Percentiles rank a stretch among this genome's conserved stretches.
Conservation (phyloP, 495 filamentous ascomycete species). For the Penicillium taxi region DNA sequence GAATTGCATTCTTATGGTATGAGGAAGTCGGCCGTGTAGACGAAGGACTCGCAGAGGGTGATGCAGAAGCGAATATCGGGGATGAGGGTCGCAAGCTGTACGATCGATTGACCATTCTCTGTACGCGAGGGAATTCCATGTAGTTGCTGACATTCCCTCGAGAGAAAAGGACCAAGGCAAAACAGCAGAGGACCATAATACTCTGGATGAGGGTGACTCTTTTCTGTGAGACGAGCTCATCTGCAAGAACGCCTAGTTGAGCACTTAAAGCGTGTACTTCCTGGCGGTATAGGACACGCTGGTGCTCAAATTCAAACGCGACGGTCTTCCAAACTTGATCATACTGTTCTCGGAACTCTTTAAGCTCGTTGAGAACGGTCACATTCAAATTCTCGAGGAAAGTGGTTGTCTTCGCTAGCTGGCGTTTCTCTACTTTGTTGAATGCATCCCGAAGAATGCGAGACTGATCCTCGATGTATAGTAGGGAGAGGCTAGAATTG, state of each 20-base stretch:
- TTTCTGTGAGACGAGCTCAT: conserved; percentile 94
- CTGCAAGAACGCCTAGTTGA: conserved; percentile 79
- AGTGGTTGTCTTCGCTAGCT: conserved; percentile 69
- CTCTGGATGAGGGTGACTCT: conserved; percentile 86
- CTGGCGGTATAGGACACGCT: conserved; percentile 68
- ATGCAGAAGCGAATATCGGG: conserved; percentile 27
- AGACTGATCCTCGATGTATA: conserved; percentile 96
- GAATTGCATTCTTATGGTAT: conserved; percentile 23
- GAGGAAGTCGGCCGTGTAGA: conserved; percentile 36
- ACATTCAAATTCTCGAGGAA: conserved; percentile 80
- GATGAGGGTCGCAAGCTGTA: conserved; percentile 36
- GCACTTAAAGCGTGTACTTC: conserved; percentile 75
- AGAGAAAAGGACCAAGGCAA: conserved; percentile 78
- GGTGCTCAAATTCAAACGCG: conserved; percentile 80
- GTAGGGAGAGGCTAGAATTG: conserved; percentile 84
- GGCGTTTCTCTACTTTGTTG: conserved; percentile 78
- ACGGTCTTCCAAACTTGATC: conserved; percentile 96
- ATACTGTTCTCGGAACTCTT: conserved; percentile 73
- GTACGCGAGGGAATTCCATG: conserved; percentile 49
- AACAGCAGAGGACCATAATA: conserved; percentile 76
- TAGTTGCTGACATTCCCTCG: conserved; percentile 39
- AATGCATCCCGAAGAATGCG: conserved; percentile 86
- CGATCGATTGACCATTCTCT: conserved; percentile 49
- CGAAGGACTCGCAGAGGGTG: conserved; percentile 38
- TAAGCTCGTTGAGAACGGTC: conserved; percentile 80